phyloP scores from a whole-genome alignment of 2,329 filamentous ascomycete species.

The Herpotrichia juniperi region DNA sequence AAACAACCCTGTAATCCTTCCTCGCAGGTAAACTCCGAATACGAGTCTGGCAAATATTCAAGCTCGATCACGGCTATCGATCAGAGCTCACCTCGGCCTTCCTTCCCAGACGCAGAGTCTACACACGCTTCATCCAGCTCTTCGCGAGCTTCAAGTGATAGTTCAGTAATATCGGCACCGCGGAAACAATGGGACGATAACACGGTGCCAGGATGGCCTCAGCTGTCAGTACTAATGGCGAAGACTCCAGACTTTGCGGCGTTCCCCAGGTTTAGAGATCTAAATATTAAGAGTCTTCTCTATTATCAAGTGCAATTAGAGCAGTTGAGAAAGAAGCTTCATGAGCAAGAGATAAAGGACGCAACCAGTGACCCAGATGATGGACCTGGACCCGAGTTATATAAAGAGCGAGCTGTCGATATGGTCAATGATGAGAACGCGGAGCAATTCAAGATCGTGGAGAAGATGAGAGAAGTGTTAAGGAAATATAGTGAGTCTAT shows the following conservation, averaged over 20 bases:
- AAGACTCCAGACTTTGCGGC: slow-evolving; percentile 11
- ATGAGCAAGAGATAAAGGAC: slow-evolving; percentile 6
- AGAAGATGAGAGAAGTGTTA: slow-evolving; percentile 9
- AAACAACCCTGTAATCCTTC: no score
- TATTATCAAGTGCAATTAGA: slow-evolving; percentile 16
- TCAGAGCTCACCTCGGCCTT: no score
- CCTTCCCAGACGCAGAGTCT: no score
- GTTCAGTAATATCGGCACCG: no score
- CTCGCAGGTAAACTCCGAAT: no score
- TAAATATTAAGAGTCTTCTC: slow-evolving; percentile 17
- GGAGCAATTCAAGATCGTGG: slow-evolving; percentile 13
- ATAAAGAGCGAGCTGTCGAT: slow-evolving; percentile 4
- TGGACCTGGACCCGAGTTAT: neutral
- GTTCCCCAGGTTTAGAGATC: slow-evolving; percentile 12
- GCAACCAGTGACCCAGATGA: neutral
- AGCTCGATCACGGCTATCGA: no score
- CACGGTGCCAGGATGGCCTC: slow-evolving; percentile 13
- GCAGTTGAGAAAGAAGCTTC: slow-evolving; percentile 5
- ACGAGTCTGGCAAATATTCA: no score
- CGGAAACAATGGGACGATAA: neutral
- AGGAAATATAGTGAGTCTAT: slow-evolving; percentile 19
- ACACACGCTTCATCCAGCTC: no score
- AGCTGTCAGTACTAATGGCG: slow-evolving; percentile 13
- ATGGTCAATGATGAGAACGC: slow-evolving; percentile 5
- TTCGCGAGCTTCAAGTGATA: no score